Evolutionary conservation across 108 stramenopile species (phyloP), one percentile per base, ranked within the genome.

Genomic region (Cyclotella kingstonii): DNA sequence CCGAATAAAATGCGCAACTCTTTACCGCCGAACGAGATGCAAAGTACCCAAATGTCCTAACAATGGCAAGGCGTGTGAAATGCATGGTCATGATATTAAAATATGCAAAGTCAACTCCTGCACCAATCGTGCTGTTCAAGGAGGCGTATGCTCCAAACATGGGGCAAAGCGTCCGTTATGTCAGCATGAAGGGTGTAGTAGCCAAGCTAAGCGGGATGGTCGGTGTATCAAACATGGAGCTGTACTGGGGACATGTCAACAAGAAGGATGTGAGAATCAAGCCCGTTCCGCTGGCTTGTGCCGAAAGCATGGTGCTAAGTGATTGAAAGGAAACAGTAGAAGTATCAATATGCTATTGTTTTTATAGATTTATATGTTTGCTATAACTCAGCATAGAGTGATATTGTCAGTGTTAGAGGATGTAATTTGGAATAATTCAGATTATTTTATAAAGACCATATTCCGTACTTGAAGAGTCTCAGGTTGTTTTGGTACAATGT

Each of bases 151-250:
- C 9, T 27, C 25, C 27, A 53, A 53, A 21, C 52, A 53, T 36
- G 52, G 52, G 1, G 52, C 52, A 33, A 34, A 35, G 35, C 3
- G 57, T 4, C 57, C 57, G 1, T 15, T 58, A 41, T 58, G 57
- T 31, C n/a, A 21, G 42, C 40, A 42, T 10, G 51, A 64, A 38
- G 63, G 63, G 27, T 64, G 63, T 22, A 64, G 40, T n/a, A 64
- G 43, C 31, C 63, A 64, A 14, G 35, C 51, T 0, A 46, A 64
- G 63, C 36, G 47, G 45, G 63, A 48, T 3, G 63, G 51, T 4
- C 22, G 27, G 25, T 64, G 63, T 33, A 51, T 42, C 19, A 64
- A 64, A 51, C 63, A 64, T 22, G 63, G 63, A n/a, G 63, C 63
- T 0, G 29, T 42, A 11, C 35, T 50, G 29, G 47, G 50, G 14